Evolutionary conservation across 2,329 filamentous ascomycete species (phyloP), one percentile per base, ranked within the genome.

Genomic region (Alternaria burnsii): DNA sequence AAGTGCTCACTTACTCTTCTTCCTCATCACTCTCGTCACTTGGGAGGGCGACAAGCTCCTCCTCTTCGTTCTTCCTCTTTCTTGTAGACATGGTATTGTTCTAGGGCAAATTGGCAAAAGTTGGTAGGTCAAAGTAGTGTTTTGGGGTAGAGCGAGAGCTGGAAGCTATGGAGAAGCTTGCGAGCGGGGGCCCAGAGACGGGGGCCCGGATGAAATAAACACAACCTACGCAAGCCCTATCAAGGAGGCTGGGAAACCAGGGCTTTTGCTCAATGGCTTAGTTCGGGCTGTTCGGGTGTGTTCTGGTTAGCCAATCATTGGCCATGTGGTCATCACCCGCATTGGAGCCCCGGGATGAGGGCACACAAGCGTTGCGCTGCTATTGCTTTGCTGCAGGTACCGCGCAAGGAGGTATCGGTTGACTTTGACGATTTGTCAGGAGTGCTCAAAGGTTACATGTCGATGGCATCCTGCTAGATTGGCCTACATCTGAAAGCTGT

Each of bases 41-140:
- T 5, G 80, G 80, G 28, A 82, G 78, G 43, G 79, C 79, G 55
- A 78, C 74, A 57, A 82, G 78, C 76, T 82, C 80, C 67, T 80
- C 79, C 63, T 79, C 76, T 54, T 80, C 77, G 48, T 80, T 77
- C 76, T 81, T 81, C 65, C 79, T 77, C 71, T 82, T 81, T 68
- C 80, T 79, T 51, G 79, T 81, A 42, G 79, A 78, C 80, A 81
- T 60, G 16, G 18, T 36, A 20, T 24, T 12, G 24, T 79, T 61
- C 52, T 68, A 40, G 46, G 18, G 54, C 55, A 24, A 47, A 46
- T 30, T 55, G 50, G 60, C 50, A 47, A 59, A 51, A 41, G 24
- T 47, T 41, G 58, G 52, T 38, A 52, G 55, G 46, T 38, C 46
- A 43, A 65, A 66, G 62, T 63, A 61, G 65, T 68, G 67, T 63